These are phyloP conservation scores for Pythium aphanidermatum DNA, from an alignment of 352 stramenopile genomes.

Conservation along the genomic window DNA sequence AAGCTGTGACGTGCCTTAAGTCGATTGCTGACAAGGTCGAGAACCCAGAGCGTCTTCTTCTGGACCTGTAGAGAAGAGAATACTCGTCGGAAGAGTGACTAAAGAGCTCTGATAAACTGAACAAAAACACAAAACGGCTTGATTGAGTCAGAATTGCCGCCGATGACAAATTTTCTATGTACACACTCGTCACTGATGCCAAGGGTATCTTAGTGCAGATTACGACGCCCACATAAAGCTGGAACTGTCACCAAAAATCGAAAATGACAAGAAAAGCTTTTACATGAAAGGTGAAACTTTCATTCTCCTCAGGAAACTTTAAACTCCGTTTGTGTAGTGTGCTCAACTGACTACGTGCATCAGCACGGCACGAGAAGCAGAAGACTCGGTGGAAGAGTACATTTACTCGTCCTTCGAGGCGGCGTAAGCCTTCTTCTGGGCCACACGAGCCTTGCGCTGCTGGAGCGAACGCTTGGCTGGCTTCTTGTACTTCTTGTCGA, in stretches of 20 bases:
- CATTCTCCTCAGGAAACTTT: constrained; percentile 16
- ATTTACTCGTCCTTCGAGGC: constrained; percentile 27
- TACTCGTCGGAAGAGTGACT: not conserved
- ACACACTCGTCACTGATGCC: not conserved
- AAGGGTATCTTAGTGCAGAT: not conserved
- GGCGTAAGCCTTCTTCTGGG: constrained; percentile 96
- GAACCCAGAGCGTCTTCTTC: constrained; percentile 92
- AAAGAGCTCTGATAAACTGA: not conserved
- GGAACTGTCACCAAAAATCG: not conserved
- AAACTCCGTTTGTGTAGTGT: constrained; percentile 11
- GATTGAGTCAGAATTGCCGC: no score
- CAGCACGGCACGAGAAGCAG: constrained; percentile 2
- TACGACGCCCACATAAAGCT: not conserved
- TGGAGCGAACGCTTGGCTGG: constrained; percentile 90
- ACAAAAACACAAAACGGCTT: no score
- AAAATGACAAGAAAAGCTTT: constrained; percentile 1
- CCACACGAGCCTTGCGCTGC: constrained; percentile 93
- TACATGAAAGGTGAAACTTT: constrained; percentile 11
- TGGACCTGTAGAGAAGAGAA: constrained; percentile 87
- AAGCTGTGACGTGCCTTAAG: constrained; percentile 98
- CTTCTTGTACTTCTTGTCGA: constrained; percentile 95
- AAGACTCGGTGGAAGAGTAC: not conserved
- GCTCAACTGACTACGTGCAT: no score
- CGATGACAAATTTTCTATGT: no score
- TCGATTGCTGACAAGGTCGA: constrained; percentile 97